These are phyloP conservation scores for Penicillium ucsense DNA, from an alignment of 495 filamentous ascomycete species.

Conservation along the genomic window DNA sequence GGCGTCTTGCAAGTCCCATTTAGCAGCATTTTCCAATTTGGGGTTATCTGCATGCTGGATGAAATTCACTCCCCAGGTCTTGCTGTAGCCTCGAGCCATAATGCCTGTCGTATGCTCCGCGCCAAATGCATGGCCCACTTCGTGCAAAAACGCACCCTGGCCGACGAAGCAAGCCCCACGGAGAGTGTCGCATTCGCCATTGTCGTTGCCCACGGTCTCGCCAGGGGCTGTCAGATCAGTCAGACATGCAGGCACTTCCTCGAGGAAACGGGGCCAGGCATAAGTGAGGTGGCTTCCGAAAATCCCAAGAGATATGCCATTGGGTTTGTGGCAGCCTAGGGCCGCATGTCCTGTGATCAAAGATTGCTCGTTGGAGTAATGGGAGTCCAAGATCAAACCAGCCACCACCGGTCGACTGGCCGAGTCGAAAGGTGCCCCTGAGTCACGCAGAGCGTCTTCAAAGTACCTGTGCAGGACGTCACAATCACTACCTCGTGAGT, in stretches of 20 bases:
- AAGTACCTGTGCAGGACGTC: slow-evolving; percentile 32
- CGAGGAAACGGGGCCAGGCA: slow-evolving; percentile 38
- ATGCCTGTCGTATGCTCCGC: slow-evolving; percentile 27
- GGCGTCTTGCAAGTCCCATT: slow-evolving; percentile 28
- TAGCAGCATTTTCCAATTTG: slow-evolving; percentile 14
- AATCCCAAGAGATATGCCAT: slow-evolving; percentile 34
- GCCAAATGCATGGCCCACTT: slow-evolving; percentile 32
- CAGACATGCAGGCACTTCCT: slow-evolving; percentile 30
- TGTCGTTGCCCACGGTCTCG: slow-evolving; percentile 29
- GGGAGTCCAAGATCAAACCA: not conserved
- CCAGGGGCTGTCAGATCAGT: slow-evolving; percentile 18
- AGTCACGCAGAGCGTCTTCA: not conserved
- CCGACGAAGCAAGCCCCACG: slow-evolving; percentile 32
- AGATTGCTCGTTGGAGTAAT: slow-evolving; percentile 21
- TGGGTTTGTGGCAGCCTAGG: slow-evolving; percentile 28
- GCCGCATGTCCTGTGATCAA: slow-evolving; percentile 35
- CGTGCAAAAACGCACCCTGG: slow-evolving; percentile 32
- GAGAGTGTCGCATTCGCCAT: slow-evolving; percentile 26
- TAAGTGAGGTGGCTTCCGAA: slow-evolving; percentile 39
- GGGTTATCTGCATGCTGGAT: slow-evolving; percentile 11
- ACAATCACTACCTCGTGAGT: slow-evolving; percentile 14
- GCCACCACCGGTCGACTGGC: not conserved
- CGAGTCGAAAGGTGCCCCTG: not conserved
- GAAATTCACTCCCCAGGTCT: slow-evolving; percentile 28
- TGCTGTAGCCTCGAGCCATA: slow-evolving; percentile 28